A percentile compares a stretch with the other conserved stretches of the same genome.
These are phyloP conservation scores for Clavaria fumosa DNA, from an alignment of 768 basidiomycete species.

Conservation along the genomic window DNA sequence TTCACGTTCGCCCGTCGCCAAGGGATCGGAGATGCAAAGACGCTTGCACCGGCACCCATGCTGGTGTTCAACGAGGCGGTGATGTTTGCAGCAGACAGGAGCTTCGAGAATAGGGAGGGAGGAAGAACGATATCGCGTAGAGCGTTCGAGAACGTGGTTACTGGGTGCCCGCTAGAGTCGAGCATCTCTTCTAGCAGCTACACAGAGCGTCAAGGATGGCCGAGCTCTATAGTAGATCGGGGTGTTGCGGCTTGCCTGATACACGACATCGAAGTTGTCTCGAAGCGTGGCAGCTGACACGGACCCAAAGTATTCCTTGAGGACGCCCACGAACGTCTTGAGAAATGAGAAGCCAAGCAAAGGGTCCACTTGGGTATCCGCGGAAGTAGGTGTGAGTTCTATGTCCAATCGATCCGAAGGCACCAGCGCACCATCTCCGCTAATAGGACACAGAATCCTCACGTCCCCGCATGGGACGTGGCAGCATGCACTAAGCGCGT, in stretches of 20 bases:
- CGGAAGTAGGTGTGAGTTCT: conserved; percentile 9
- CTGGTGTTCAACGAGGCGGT: conserved; percentile 31
- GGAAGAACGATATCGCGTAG: conserved; percentile 89
- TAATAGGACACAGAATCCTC: conserved; percentile 65
- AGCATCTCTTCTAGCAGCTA: conserved; percentile 92
- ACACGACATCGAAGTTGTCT: conserved; percentile 91
- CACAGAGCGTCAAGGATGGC: conserved; percentile 4
- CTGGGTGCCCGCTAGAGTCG: conserved; percentile 80
- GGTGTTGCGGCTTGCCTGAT: conserved; percentile 65
- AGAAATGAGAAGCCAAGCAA: conserved; percentile 81
- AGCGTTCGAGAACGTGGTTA: conserved; percentile 82
- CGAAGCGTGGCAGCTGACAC: conserved; percentile 64
- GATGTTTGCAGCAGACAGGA: conserved; percentile 39
- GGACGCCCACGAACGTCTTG: conserved; percentile 68
- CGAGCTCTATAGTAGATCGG: too few species aligned
- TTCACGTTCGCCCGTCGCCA: conserved; percentile 80
- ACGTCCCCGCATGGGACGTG: conserved; percentile 67
- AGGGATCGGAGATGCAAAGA: conserved; percentile 82
- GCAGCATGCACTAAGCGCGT: conserved; percentile 65
- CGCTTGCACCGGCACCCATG: conserved; percentile 25
- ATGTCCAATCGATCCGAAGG: background rate
- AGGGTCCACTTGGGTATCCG: conserved; percentile 55
- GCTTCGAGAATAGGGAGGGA: conserved; percentile 70
- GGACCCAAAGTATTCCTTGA: conserved; percentile 80
- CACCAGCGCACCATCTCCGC: conserved; percentile 74